Conservation (phyloP, 2,329 filamentous ascomycete genomes). For the Pseudocercospora fijiensis region DNA sequence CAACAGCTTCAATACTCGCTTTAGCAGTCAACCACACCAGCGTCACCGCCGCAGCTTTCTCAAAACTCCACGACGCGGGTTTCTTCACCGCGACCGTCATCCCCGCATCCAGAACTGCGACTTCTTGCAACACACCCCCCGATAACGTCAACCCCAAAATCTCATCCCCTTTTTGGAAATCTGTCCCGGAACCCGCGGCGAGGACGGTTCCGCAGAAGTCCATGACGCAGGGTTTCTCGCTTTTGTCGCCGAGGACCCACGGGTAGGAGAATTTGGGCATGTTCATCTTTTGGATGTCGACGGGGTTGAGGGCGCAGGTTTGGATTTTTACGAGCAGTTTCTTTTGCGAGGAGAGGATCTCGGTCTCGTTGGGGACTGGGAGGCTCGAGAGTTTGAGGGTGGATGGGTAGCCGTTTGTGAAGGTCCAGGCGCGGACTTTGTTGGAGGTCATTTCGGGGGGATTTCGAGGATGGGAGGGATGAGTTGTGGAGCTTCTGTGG, state of each 20-base stretch:
- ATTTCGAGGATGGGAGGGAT: not conserved
- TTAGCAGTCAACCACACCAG: slow-evolving; percentile 39
- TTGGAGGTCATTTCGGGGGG: slow-evolving; percentile 24
- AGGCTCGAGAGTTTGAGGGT: slow-evolving; percentile 31
- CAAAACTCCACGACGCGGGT: slow-evolving; percentile 34
- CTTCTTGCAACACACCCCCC: slow-evolving; percentile 33
- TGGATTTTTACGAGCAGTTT: slow-evolving; percentile 37
- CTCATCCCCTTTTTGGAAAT: slow-evolving; percentile 35
- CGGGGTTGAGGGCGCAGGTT: slow-evolving; percentile 39
- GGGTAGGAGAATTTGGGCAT: slow-evolving; percentile 33
- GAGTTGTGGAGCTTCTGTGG: not conserved
- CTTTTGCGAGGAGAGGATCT: slow-evolving; percentile 1
- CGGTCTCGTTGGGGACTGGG: slow-evolving; percentile 24
- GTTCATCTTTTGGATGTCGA: slow-evolving; percentile 42
- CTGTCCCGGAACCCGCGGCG: slow-evolving; percentile 25
- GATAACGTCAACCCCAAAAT: slow-evolving; percentile 37
- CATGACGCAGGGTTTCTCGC: slow-evolving; percentile 34
- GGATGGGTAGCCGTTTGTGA: slow-evolving; percentile 36
- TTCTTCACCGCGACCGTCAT: slow-evolving; percentile 32
- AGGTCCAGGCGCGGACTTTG: slow-evolving; percentile 36
- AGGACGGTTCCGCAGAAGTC: slow-evolving; percentile 38
- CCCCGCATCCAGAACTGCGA: slow-evolving; percentile 32
- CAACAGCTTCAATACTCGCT: slow-evolving; percentile 34
- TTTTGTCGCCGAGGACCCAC: slow-evolving; percentile 23
- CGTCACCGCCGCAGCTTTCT: slow-evolving; percentile 36